A percentile compares a stretch with the other conserved stretches of the same genome.
phyloP scores from a whole-genome alignment of 257 asterid genomes.

The Solanum gracilifrons region DNA sequence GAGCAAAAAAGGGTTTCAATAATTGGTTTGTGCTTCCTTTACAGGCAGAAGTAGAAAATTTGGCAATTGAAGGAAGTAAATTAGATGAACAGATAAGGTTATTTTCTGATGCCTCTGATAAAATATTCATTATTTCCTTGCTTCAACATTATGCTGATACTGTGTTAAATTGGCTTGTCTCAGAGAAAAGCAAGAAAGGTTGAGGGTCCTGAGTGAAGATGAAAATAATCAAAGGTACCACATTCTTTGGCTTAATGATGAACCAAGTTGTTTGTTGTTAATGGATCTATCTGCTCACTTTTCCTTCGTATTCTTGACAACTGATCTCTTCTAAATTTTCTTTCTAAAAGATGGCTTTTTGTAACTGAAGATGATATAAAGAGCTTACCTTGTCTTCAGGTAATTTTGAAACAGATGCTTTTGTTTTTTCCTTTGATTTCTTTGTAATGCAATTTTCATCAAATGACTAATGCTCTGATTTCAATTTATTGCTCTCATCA shows the following conservation, averaged over 20 bases:
- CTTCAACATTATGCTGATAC: constrained; percentile 2
- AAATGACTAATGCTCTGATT: not conserved
- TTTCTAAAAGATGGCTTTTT: constrained; percentile 61
- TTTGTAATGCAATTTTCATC: not conserved
- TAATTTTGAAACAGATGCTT: constrained; percentile 6
- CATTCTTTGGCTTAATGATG: not conserved
- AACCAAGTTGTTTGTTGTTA: not conserved
- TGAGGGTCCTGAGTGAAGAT: constrained; percentile 33
- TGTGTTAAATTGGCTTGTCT: not conserved
- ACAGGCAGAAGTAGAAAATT: constrained; percentile 27
- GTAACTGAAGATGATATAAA: constrained; percentile 84
- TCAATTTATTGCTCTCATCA: constrained; percentile 10
- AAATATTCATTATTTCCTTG: not conserved
- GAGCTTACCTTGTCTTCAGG: constrained; percentile 81
- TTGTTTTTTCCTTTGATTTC: not conserved
- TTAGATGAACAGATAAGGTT: constrained; percentile 34
- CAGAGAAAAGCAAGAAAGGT: constrained; percentile 37
- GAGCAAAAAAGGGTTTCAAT: not conserved
- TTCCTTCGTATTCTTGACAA: not conserved
- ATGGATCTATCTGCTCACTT: not conserved
- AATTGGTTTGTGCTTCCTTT: not conserved
- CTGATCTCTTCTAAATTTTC: not conserved
- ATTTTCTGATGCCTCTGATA: not conserved
- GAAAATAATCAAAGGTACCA: constrained; percentile 27
- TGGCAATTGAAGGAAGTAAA: constrained; percentile 20